Evolutionary conservation across 2,329 filamentous ascomycete species (phyloP).

Genomic region (Botrytis squamosa): DNA sequence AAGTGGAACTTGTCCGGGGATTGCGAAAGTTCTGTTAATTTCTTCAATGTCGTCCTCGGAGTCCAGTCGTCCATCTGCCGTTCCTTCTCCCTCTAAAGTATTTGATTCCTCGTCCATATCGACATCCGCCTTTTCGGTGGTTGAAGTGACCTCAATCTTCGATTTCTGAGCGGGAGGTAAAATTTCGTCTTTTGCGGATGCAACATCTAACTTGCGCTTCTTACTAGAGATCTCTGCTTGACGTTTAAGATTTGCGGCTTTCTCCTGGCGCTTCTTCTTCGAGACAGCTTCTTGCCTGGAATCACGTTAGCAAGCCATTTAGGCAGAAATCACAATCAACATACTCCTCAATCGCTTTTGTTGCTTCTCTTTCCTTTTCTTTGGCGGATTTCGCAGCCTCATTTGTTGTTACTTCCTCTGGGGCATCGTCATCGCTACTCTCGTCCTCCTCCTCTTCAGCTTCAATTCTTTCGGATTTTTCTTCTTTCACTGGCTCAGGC

Average conservation of each 20-base stretch:
- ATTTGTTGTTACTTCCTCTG: constrained; percentile 35
- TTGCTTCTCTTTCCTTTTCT: constrained; percentile 30
- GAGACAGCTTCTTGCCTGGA: constrained; percentile 32
- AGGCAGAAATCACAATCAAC: neutral
- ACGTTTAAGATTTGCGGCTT: constrained; percentile 31
- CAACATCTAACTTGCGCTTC: constrained; percentile 30
- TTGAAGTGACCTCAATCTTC: neutral
- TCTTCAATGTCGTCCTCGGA: constrained; percentile 18
- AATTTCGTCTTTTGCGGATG: constrained; percentile 12
- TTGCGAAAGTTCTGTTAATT: constrained; percentile 7
- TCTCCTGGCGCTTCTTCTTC: constrained; percentile 37
- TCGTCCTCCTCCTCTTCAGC: constrained; percentile 23
- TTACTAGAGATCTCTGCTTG: constrained; percentile 32
- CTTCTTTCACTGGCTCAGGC: constrained; percentile 20
- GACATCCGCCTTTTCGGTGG: neutral
- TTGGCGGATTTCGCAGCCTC: constrained; percentile 30
- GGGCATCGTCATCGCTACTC: constrained; percentile 38
- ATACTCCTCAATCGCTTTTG: constrained; percentile 36
- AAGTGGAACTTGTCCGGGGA: constrained; percentile 21
- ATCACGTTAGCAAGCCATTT: constrained; percentile 17
- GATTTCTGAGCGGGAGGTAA: constrained; percentile 18
- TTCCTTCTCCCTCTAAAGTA: constrained; percentile 17
- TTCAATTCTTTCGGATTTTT: constrained; percentile 3
- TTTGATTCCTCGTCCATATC: constrained; percentile 19
- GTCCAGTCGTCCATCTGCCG: constrained; percentile 14